Conservation (phyloP, 495 filamentous ascomycete species). For the Patellaria atrata region DNA sequence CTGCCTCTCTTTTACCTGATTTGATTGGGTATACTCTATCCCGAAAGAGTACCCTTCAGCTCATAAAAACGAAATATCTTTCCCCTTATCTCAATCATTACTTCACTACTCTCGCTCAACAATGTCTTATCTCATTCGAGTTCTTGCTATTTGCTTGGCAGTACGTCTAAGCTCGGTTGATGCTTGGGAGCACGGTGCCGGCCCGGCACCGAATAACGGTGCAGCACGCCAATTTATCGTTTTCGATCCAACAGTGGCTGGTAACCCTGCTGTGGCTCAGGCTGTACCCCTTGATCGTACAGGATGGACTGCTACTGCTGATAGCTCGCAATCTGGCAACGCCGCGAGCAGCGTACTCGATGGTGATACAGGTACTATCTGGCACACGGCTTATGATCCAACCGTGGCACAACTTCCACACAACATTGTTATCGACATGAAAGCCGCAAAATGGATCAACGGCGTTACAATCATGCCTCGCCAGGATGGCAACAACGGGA, state of each 20-base stretch:
- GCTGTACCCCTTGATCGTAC: constrained; percentile 20
- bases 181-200: too few species aligned
- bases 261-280: constrained; percentile 26
- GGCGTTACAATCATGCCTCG: constrained; percentile 20
- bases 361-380: constrained; percentile 17
- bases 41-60: too few species aligned
- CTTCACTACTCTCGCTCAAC: too few species aligned
- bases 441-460: constrained; percentile 24
- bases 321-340: constrained; percentile 20
- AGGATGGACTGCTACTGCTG: constrained; percentile 21
- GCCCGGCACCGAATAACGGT: too few species aligned
- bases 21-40: too few species aligned
- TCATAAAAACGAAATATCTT: too few species aligned
- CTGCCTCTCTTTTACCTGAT: too few species aligned
- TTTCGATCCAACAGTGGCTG: constrained; percentile 32
- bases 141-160: too few species aligned
- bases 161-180: too few species aligned
- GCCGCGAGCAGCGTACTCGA: constrained; percentile 20
- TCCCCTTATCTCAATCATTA: too few species aligned
- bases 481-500: constrained; percentile 24
- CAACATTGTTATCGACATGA: constrained; percentile 24
- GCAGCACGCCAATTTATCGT: too few species aligned
- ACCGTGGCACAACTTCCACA: constrained; percentile 20
- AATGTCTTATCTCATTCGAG: too few species aligned
- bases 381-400: constrained; percentile 24